These are phyloP conservation scores for Uronychia binucleata DNA, from an alignment of 73 alveolate genomes.

Conservation along the genomic window DNA sequence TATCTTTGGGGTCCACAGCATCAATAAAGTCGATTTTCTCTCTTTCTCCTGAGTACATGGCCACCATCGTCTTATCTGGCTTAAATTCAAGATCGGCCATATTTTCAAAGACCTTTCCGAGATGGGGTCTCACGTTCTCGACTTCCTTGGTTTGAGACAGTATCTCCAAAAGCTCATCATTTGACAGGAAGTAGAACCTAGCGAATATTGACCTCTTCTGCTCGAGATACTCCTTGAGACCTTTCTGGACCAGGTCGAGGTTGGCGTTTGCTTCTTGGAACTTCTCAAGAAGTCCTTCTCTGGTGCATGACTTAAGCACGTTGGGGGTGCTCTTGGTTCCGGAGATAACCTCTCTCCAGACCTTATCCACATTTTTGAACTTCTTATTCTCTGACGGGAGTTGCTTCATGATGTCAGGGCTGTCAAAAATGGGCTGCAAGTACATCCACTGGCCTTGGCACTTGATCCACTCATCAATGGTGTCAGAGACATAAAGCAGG, in stretches of 20 bases:
- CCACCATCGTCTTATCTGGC: constrained; percentile 84
- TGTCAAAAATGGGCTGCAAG: constrained; percentile 94
- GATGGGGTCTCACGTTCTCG: constrained; percentile 94
- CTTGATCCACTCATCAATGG: constrained; percentile 82
- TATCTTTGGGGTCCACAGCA: constrained; percentile 92
- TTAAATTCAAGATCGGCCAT: constrained; percentile 90
- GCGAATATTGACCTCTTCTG: constrained; percentile 95
- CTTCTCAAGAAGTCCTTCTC: constrained; percentile 89
- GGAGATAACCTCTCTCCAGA: constrained; percentile 90
- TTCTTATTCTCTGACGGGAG: constrained; percentile 95
- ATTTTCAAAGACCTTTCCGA: constrained; percentile 93
- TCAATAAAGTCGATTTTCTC: constrained; percentile 93
- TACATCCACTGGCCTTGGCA: constrained; percentile 97
- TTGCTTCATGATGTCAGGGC: constrained; percentile 95
- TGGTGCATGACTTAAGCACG: constrained; percentile 86
- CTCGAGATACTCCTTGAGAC: constrained; percentile 97
- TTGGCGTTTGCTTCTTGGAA: constrained; percentile 89
- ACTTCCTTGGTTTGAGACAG: constrained; percentile 99
- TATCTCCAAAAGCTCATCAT: constrained; percentile 96
- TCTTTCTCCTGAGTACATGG: constrained; percentile 91
- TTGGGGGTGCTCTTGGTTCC: constrained; percentile 89
- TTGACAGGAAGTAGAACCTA: constrained; percentile 94
- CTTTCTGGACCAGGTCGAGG: constrained; percentile 93
- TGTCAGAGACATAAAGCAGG: constrained; percentile 67
- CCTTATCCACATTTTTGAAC: constrained; percentile 91